A percentile compares a stretch with the other conserved stretches of the same genome.
phyloP scores from a whole-genome alignment of 148 eudicot genomes.

The Chenopodium quinoa region DNA sequence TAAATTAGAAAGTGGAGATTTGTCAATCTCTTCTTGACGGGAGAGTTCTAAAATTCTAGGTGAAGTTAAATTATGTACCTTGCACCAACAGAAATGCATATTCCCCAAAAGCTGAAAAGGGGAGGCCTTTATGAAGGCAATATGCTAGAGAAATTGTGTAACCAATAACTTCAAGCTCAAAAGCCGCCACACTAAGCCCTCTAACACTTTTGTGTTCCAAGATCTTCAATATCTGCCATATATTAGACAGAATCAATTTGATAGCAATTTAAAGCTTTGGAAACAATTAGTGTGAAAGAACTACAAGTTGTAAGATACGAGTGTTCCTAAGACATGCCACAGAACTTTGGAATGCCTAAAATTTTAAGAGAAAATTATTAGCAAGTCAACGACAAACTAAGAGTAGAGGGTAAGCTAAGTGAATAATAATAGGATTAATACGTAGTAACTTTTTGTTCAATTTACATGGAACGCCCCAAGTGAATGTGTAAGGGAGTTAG shows the following conservation, averaged over 20 bases:
- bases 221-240: conserved; percentile 72
- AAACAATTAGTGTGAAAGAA: not conserved
- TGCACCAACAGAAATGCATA: conserved; percentile 79
- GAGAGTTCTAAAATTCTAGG: not conserved
- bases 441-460: not conserved
- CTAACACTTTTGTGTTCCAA: conserved; percentile 68
- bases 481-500: not conserved
- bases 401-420: not conserved
- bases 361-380: not conserved
- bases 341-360: not conserved
- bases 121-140: conserved; percentile 95
- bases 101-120: conserved; percentile 96
- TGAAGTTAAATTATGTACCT: conserved; percentile 40
- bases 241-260: not conserved
- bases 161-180: conserved; percentile 94
- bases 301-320: not conserved
- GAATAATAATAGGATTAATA: not conserved
- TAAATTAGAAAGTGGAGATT: not conserved
- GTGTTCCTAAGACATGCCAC: not conserved
- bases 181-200: conserved; percentile 76
- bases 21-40: not conserved
- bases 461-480: not conserved
- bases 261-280: not conserved
- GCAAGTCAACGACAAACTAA: not conserved
- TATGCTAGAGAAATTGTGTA: conserved; percentile 92